Conservation (phyloP, 2,329 filamentous ascomycete species). For the Corynespora cassiicola region DNA sequence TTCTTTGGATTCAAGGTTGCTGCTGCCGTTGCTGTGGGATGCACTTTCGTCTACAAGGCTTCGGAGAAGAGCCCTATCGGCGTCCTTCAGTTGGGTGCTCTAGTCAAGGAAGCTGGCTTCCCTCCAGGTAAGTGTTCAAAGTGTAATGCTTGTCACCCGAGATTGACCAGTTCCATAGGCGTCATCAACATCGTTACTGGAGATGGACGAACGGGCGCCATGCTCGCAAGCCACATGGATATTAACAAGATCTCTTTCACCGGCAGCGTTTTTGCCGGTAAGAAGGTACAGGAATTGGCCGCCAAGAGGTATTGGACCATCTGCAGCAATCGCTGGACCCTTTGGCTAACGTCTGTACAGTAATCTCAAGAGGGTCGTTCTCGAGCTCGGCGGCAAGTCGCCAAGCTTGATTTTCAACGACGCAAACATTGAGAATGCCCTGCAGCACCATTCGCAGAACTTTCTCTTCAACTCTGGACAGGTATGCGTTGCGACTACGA, state of each 20-base stretch:
- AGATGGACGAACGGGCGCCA: constrained; percentile 35
- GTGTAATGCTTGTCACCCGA: too few relatives aligned
- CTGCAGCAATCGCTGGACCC: too few relatives aligned
- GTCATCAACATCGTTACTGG: constrained; percentile 45
- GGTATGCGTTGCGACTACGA: constrained; percentile 63
- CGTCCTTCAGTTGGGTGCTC: constrained; percentile 26
- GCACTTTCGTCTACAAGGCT: constrained; percentile 36
- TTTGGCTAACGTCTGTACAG: constrained; percentile 15
- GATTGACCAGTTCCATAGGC: constrained; percentile 20
- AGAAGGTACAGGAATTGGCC: constrained; percentile 48
- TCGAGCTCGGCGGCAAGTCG: constrained; percentile 56
- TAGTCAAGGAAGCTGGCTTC: constrained; percentile 45
- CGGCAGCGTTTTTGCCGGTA: constrained; percentile 44
- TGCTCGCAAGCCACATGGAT: constrained; percentile 48
- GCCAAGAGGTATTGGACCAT: constrained; percentile 40
- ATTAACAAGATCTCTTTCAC: constrained; percentile 53
- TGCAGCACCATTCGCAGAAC: constrained; percentile 24
- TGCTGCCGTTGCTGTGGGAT: constrained; percentile 32
- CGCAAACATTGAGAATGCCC: constrained; percentile 55
- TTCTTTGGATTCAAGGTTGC: constrained; percentile 36
- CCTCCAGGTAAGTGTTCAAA: constrained; percentile 45
- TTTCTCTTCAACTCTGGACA: constrained; percentile 63
- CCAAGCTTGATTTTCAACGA: constrained; percentile 55
- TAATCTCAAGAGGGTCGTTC: constrained; percentile 54
- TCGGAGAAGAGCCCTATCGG: constrained; percentile 38